These are phyloP conservation scores for Alternaria dauci DNA, from an alignment of 2,329 filamentous ascomycete genomes.

Conservation along the genomic window DNA sequence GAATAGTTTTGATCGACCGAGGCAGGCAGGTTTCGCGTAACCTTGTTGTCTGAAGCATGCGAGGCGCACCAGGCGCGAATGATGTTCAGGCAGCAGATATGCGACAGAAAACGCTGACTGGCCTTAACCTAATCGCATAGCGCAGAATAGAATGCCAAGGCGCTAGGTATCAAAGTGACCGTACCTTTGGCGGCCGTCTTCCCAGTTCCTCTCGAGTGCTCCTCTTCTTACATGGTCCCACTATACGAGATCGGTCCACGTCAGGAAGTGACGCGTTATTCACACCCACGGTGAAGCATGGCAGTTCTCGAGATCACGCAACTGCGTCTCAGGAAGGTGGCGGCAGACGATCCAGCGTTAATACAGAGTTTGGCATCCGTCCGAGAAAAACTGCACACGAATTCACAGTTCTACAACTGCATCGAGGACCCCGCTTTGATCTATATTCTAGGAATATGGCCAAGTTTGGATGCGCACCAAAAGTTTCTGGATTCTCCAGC, in stretches of 20 bases:
- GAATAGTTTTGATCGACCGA: neutral
- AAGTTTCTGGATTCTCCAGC: conserved; percentile 39
- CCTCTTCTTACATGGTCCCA: conserved; percentile 3
- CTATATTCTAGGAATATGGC: conserved; percentile 46
- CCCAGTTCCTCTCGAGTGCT: neutral
- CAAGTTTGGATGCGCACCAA: conserved; percentile 38
- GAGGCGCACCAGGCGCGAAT: conserved; percentile 8
- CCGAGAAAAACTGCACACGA: conserved; percentile 36
- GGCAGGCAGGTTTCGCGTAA: conserved; percentile 7
- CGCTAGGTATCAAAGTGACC: conserved; percentile 2
- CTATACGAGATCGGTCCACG: conserved; percentile 27
- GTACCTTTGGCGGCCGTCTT: neutral
- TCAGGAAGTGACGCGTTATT: conserved; percentile 31
- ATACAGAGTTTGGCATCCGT: conserved; percentile 41
- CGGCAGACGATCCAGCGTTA: conserved; percentile 29
- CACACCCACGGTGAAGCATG: conserved; percentile 30
- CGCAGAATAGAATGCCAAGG: neutral
- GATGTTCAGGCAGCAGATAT: conserved; percentile 6
- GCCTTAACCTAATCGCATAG: conserved; percentile 4
- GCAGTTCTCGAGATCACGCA: conserved; percentile 41
- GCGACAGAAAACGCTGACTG: neutral
- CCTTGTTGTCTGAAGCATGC: conserved; percentile 11
- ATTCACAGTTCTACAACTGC: conserved; percentile 42
- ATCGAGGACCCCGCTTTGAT: conserved; percentile 38
- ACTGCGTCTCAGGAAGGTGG: conserved; percentile 34